Evolutionary conservation across 78 protist species (phyloP), one percentile per base, ranked within the genome.

Genomic region (Speleostelium caveatum): DNA sequence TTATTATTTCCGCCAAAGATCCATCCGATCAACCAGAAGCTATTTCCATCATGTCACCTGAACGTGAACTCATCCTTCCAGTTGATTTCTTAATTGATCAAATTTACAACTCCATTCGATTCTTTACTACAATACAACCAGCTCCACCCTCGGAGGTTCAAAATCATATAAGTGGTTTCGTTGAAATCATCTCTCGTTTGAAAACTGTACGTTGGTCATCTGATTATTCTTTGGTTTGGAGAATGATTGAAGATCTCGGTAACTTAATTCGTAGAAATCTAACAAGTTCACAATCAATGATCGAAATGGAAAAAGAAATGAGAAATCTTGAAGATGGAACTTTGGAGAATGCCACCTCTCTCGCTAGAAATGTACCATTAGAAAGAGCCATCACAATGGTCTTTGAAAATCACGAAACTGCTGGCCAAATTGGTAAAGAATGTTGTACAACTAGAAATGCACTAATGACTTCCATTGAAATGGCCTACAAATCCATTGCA

Each of bases 161-260:
- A 14, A 73, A 83, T 19, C 68, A 61, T 5, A 58, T 83, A 16
- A 63, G 59, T 22, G 33, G 22, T 1, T 36, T 83, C 21, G 71
- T 69, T 0, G 56, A 35, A 10, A 41, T n/a, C 2, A 59, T 69
- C 45, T 69, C 55, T 32, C 24, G 79, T 35, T 12, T 83, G 22
- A 53, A 74, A 41, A 83, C 91, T 10, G 66, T 83, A 3, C 91
- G 91, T 69, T 83, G 77, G 77, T 58, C 77, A 33, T 55, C 65
- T 2, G 79, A 83, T 53, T 83, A 83, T 45, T 39, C 26, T n/a
- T 56, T 83, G 38, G 91, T 83, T 8, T 83, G 91, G 91, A 53
- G 91, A 45, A 74, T 60, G 60, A 83, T 83, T 71, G 91, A 83
- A 33, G 79, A 69, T 16, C 42, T 83, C 5, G 63, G 72, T 3